Evolutionary conservation across 805 yeast species (phyloP).

Genomic region (Sugiyamaella boreocaroliniensis): DNA sequence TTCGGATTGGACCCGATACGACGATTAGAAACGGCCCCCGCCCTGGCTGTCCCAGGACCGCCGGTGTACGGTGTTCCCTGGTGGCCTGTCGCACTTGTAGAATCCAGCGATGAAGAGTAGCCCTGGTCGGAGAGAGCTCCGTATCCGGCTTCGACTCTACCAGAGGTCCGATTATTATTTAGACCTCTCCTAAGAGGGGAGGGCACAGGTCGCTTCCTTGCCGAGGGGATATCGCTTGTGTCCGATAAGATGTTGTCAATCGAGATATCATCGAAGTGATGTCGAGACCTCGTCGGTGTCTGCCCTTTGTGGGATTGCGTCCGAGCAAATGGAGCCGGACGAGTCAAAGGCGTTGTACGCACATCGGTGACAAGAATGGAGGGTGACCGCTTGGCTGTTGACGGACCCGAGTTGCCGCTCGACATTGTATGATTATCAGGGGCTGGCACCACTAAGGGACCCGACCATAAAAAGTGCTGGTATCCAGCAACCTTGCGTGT

Average conservation of each 20-base stretch:
- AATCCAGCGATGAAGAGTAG: background rate
- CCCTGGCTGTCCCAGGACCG: background rate
- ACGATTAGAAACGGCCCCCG: background rate
- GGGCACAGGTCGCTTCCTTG: constrained; percentile 44
- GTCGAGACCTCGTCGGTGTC: background rate
- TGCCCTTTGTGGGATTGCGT: constrained; percentile 45
- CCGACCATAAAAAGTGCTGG: no score
- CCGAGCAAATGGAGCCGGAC: constrained; percentile 32
- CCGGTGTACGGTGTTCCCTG: background rate
- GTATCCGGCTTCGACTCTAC: constrained; percentile 1
- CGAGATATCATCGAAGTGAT: constrained; percentile 62
- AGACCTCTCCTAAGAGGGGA: constrained; percentile 4
- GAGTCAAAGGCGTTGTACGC: constrained; percentile 41
- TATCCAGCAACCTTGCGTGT: no score
- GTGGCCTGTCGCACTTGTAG: background rate
- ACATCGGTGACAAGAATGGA: constrained; percentile 90
- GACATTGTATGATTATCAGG: background rate
- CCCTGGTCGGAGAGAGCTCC: background rate
- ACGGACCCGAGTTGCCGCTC: constrained; percentile 22
- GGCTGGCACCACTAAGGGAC: no score
- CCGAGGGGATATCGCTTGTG: constrained; percentile 84
- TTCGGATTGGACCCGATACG: background rate
- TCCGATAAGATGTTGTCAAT: constrained; percentile 73
- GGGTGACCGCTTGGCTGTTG: constrained; percentile 83
- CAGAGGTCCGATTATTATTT: background rate